Evolutionary conservation across 371 early-diverging fungal genomes (phyloP).

Genomic region (Chytridiales sp.): DNA sequence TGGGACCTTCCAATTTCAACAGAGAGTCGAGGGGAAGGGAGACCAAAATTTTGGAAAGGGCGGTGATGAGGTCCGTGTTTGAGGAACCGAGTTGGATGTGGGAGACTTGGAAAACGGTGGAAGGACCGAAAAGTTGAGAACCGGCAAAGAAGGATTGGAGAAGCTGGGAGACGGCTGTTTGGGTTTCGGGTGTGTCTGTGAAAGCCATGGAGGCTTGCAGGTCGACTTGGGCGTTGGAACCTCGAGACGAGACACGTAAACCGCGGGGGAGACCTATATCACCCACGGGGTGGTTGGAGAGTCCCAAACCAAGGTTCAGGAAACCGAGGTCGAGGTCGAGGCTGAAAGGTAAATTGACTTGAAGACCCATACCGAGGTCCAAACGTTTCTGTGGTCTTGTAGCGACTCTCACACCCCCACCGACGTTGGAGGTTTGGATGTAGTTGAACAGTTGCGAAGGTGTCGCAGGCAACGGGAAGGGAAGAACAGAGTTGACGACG

Average conservation of each 20-base stretch:
- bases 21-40: not conserved
- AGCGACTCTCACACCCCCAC: not conserved
- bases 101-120: not conserved
- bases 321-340: not conserved
- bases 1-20: not conserved
- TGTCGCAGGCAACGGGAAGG: conserved; percentile 7
- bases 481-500: not conserved
- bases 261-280: not conserved
- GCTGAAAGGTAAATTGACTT: conserved; percentile 1
- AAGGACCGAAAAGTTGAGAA: no score
- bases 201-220: not conserved
- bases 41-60: not conserved
- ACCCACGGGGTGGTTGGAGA: not conserved
- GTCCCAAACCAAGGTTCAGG: not conserved
- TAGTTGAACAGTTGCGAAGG: not conserved
- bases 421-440: not conserved
- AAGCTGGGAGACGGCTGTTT: not conserved
- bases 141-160: not conserved
- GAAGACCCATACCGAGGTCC: not conserved
- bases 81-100: not conserved
- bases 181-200: not conserved
- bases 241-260: not conserved
- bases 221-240: not conserved
- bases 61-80: conserved; percentile 5
- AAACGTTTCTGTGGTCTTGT: conserved; percentile 1